These are phyloP conservation scores for Moniliella sp. DNA, from an alignment of 1,284 basidiomycete genomes.

Conservation along the genomic window DNA sequence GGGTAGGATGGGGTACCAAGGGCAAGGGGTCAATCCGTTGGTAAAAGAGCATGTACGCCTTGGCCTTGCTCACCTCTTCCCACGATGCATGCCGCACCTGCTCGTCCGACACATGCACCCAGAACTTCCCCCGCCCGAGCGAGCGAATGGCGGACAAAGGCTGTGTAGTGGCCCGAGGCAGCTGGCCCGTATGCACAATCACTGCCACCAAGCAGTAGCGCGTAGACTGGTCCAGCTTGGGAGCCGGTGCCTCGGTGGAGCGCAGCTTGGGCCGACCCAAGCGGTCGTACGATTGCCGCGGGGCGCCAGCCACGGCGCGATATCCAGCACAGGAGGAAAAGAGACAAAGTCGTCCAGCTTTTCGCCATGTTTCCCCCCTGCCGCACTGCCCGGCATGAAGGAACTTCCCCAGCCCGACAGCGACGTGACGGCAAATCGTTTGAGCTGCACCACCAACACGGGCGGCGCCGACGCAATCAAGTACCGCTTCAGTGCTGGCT, in stretches of 20 bases:
- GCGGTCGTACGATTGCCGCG: slow-evolving; percentile 44
- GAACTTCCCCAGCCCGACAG: too few species aligned
- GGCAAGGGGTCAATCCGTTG: too few species aligned
- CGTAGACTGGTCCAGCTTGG: neutral
- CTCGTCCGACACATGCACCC: slow-evolving; percentile 69
- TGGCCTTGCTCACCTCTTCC: slow-evolving; percentile 67
- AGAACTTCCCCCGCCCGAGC: slow-evolving; percentile 37
- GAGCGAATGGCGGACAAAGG: slow-evolving; percentile 17
- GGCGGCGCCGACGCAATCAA: slow-evolving; percentile 66
- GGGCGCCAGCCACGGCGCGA: slow-evolving; percentile 66
- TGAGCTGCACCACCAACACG: slow-evolving; percentile 71
- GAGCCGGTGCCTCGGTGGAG: too few species aligned
- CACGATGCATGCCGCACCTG: slow-evolving; percentile 54
- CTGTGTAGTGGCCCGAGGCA: slow-evolving; percentile 21
- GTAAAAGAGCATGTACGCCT: slow-evolving; percentile 76
- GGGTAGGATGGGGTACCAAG: too few species aligned
- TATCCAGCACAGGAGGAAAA: slow-evolving; percentile 64
- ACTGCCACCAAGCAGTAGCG: neutral
- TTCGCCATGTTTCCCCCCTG: slow-evolving; percentile 43
- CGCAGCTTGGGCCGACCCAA: slow-evolving; percentile 36
- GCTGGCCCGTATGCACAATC: slow-evolving; percentile 8
- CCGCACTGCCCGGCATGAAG: slow-evolving; percentile 40
- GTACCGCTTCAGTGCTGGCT: slow-evolving; percentile 75
- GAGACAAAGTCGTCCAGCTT: slow-evolving; percentile 65
- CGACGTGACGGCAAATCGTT: too few species aligned